These are phyloP conservation scores for Pythium brachiatum DNA, from an alignment of 352 stramenopile species.

Conservation along the genomic window DNA sequence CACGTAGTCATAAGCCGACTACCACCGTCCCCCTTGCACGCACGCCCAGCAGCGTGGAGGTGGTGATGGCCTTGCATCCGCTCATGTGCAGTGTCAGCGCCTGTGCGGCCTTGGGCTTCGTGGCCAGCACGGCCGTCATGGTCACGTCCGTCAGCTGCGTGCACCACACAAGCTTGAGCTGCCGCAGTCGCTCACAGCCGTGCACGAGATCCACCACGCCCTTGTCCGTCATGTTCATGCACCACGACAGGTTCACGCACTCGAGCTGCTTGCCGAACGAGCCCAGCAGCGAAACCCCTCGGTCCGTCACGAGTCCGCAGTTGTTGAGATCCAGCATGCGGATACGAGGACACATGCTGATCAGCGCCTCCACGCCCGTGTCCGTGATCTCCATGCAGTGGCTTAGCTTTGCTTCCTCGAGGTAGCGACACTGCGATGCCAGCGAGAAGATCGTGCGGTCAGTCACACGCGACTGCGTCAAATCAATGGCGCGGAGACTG, in stretches of 20 bases:
- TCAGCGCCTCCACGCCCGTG: slow-evolving; percentile 62
- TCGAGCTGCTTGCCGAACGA: slow-evolving; percentile 53
- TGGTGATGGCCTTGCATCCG: slow-evolving; percentile 64
- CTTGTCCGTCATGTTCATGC: slow-evolving; percentile 89
- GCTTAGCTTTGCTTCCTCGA: slow-evolving; percentile 72
- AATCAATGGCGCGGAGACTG: slow-evolving; percentile 50
- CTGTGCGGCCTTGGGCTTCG: slow-evolving; percentile 1
- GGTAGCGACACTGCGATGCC: slow-evolving; percentile 52
- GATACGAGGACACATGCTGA: slow-evolving; percentile 48
- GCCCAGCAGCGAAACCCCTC: slow-evolving; percentile 55
- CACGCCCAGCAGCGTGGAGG: slow-evolving; percentile 9
- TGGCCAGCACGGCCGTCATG: slow-evolving; percentile 49
- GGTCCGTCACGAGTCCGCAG: slow-evolving; percentile 77
- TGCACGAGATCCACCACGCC: slow-evolving; percentile 63
- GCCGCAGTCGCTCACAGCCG: slow-evolving; percentile 56
- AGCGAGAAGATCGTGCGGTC: slow-evolving; percentile 64
- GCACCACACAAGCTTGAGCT: slow-evolving; percentile 79
- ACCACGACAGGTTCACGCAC: slow-evolving; percentile 80
- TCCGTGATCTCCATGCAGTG: slow-evolving; percentile 81
- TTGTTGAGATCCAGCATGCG: slow-evolving; percentile 72
- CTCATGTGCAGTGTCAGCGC: slow-evolving; percentile 52
- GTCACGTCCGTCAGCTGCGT: slow-evolving; percentile 77
- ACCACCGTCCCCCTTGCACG: slow-evolving; percentile 17
- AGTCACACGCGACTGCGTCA: slow-evolving; percentile 75
- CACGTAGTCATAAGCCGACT: slow-evolving; percentile 21